These are phyloP conservation scores for Taxawa tesnikishii DNA, from an alignment of 2,329 filamentous ascomycete species.

Conservation along the genomic window DNA sequence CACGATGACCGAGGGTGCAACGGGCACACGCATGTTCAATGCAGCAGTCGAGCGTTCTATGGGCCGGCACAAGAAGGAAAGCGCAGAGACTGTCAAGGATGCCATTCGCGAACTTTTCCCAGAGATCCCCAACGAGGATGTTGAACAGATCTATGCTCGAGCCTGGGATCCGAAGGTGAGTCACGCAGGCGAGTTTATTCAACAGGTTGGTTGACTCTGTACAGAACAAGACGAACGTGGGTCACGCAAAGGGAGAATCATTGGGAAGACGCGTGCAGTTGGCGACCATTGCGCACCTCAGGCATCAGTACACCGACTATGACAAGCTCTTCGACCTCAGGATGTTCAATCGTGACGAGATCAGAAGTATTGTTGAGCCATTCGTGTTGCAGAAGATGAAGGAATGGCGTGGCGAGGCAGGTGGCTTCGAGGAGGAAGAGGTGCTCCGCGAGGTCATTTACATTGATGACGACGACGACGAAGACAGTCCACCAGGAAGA, in stretches of 20 bases:
- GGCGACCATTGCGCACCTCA: conserved; percentile 49
- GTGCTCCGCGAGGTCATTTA: conserved; percentile 53
- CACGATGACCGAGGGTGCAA: conserved; percentile 6
- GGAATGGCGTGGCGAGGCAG: conserved; percentile 50
- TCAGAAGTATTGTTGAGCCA: conserved; percentile 42
- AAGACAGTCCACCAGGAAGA: too few relatives aligned
- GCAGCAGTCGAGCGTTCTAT: conserved; percentile 9
- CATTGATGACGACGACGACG: conserved; percentile 49
- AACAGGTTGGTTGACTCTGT: conserved; percentile 4
- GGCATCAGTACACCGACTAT: conserved; percentile 51
- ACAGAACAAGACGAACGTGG: conserved; percentile 44
- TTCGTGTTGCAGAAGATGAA: conserved; percentile 43
- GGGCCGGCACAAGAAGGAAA: conserved; percentile 21
- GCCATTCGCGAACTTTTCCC: conserved; percentile 52
- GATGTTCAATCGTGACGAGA: conserved; percentile 38
- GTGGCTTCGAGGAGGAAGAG: conserved; percentile 41
- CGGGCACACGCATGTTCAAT: conserved; percentile 3
- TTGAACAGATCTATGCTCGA: conserved; percentile 45
- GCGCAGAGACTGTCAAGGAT: conserved; percentile 37
- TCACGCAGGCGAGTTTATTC: not conserved
- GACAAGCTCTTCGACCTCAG: conserved; percentile 46
- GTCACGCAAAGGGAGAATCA: conserved; percentile 41
- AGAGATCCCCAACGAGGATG: conserved; percentile 46
- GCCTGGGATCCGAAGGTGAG: conserved; percentile 45
- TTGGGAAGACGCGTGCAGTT: conserved; percentile 47